phyloP scores from a whole-genome alignment of 78 protist species.

The Acrasis kona region DNA sequence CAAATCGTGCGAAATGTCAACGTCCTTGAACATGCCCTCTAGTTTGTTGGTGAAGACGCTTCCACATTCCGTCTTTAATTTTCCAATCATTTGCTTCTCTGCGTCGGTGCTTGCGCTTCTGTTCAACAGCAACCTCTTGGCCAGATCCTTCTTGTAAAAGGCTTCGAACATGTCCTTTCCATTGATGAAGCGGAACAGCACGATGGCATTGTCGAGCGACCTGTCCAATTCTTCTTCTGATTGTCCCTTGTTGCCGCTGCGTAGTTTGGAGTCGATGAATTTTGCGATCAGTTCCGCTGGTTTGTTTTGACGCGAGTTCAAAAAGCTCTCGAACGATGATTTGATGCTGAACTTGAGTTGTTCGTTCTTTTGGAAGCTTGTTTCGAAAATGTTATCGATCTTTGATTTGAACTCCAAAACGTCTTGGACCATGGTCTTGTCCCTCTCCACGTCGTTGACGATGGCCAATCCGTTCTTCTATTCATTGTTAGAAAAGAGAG shows the following conservation, averaged over 20 bases:
- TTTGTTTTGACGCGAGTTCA: constrained; percentile 51
- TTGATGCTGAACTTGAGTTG: constrained; percentile 24
- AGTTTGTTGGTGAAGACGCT: constrained; percentile 70
- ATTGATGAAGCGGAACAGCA: constrained; percentile 49
- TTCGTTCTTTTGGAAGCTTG: constrained; percentile 34
- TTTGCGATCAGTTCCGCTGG: constrained; percentile 83
- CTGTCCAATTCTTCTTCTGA: constrained; percentile 43
- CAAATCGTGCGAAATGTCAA: constrained; percentile 55
- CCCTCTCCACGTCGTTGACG: constrained; percentile 39
- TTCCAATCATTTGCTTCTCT: constrained; percentile 75
- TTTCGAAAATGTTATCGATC: constrained; percentile 19
- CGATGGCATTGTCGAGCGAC: constrained; percentile 37
- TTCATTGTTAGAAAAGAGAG: neutral
- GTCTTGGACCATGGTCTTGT: constrained; percentile 49
- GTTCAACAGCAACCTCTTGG: constrained; percentile 77
- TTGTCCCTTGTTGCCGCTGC: neutral
- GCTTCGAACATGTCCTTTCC: constrained; percentile 94
- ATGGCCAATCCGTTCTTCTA: constrained; percentile 30
- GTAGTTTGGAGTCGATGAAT: constrained; percentile 60
- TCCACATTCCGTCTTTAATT: constrained; percentile 86
- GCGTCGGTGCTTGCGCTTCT: constrained; percentile 64
- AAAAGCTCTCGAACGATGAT: constrained; percentile 70
- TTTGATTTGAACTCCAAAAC: constrained; percentile 41
- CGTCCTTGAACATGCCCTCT: constrained; percentile 93
- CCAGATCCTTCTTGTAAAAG: constrained; percentile 86